Evolutionary conservation across 495 filamentous ascomycete genomes (phyloP).

Genomic region (Xylaria venustula): DNA sequence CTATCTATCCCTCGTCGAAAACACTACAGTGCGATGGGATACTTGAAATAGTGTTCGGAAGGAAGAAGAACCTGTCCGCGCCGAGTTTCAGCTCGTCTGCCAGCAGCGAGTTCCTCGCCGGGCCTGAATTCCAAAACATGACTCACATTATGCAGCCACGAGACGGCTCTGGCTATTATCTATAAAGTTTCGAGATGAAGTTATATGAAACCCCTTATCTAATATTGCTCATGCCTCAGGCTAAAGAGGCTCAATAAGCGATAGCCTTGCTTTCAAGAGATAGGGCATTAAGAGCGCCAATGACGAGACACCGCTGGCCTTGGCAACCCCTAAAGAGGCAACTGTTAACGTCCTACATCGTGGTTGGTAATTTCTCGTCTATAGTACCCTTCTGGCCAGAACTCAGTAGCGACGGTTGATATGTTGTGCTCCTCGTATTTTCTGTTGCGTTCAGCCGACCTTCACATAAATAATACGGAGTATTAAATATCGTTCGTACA

Average conservation of each 20-base stretch:
- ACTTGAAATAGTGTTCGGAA: not conserved
- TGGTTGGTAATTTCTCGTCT: conserved; percentile 14
- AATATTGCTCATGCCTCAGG: conserved; percentile 27
- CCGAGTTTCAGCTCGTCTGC: no score
- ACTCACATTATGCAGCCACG: not conserved
- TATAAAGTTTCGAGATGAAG: conserved; percentile 25
- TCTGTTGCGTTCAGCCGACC: not conserved
- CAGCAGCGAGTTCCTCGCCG: no score
- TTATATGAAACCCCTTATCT: conserved; percentile 29
- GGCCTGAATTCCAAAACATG: not conserved
- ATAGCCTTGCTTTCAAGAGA: conserved; percentile 11
- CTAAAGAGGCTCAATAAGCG: conserved; percentile 32
- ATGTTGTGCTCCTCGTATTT: conserved; percentile 9
- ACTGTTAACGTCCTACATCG: not conserved
- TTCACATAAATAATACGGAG: not conserved
- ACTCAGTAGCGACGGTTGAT: conserved; percentile 10
- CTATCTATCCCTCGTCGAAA: no score
- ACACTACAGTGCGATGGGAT: not conserved
- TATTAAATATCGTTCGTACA: not conserved
- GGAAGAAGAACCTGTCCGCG: not conserved
- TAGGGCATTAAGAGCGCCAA: conserved; percentile 12
- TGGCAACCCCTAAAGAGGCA: conserved; percentile 12
- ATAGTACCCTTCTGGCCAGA: conserved; percentile 20
- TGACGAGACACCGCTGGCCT: conserved; percentile 6
- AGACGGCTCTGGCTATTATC: conserved; percentile 13